Evolutionary conservation across 768 basidiomycete species (phyloP).

Genomic region (Kwoniella dejecticola): DNA sequence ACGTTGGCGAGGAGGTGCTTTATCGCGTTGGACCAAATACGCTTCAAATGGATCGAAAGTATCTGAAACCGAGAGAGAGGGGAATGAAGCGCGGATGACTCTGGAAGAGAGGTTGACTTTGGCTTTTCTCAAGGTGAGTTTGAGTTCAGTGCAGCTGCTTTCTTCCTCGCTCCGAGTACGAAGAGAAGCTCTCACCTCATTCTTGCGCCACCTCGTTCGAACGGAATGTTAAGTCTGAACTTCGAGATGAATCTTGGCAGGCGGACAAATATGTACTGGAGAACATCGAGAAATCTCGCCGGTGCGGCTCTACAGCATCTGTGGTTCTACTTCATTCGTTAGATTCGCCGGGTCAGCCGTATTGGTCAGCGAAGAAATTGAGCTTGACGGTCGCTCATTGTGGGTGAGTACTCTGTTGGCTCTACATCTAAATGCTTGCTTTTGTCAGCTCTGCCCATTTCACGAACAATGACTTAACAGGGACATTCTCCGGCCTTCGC

Average conservation of each 20-base stretch:
- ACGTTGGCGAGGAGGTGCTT: slow-evolving; percentile 77
- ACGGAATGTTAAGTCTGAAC: too few species aligned
- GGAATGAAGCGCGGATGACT: slow-evolving; percentile 61
- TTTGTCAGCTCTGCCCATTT: too few species aligned
- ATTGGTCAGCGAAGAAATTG: slow-evolving; percentile 74
- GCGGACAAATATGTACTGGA: slow-evolving; percentile 73
- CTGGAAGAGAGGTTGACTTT: slow-evolving; percentile 82
- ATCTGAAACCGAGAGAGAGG: too few species aligned
- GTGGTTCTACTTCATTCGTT: slow-evolving; percentile 88
- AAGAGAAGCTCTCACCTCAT: too few species aligned
- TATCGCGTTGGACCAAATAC: slow-evolving; percentile 57
- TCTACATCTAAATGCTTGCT: too few species aligned
- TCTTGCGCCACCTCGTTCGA: too few species aligned
- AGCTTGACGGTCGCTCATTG: slow-evolving; percentile 88
- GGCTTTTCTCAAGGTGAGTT: slow-evolving; percentile 78
- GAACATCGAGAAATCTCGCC: slow-evolving; percentile 66
- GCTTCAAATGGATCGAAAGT: slow-evolving; percentile 13
- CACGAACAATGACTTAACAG: too few species aligned
- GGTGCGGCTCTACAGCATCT: slow-evolving; percentile 87
- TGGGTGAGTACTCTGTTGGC: slow-evolving; percentile 64
- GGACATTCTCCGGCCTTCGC: too few species aligned
- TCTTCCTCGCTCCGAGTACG: too few species aligned
- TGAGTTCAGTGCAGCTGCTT: too few species aligned
- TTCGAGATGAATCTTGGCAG: too few species aligned
- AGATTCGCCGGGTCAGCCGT: slow-evolving; percentile 73